Percentiles rank a stretch among this genome's conserved stretches.
phyloP scores from a whole-genome alignment of 2,329 filamentous ascomycete species.

The Polychaeton citri region DNA sequence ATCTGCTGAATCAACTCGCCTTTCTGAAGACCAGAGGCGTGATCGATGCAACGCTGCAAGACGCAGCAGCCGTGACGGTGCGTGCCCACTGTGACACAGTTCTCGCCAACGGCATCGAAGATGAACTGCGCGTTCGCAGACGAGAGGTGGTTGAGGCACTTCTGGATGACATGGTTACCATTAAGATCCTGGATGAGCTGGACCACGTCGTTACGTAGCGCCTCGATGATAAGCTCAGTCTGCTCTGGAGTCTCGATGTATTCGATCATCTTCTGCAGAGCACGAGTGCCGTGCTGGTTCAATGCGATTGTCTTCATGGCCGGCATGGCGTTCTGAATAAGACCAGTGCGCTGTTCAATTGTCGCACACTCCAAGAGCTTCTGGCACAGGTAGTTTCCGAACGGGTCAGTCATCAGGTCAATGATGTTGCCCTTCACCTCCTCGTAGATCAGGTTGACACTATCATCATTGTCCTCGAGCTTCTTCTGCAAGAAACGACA shows the following conservation, averaged over 20 bases:
- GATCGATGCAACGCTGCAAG: constrained; percentile 93
- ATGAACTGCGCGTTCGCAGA: constrained; percentile 85
- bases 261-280: constrained; percentile 99
- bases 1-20: constrained; percentile 74
- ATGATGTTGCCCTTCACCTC: constrained; percentile 91
- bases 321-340: constrained; percentile 79
- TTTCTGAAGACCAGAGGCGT: constrained; percentile 83
- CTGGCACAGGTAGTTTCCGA: constrained; percentile 98
- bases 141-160: constrained; percentile 89
- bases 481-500: constrained; percentile 96
- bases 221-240: constrained; percentile 73
- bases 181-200: constrained; percentile 94
- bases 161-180: constrained; percentile 98
- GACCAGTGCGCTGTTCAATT: constrained; percentile 81
- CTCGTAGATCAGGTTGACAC: constrained; percentile 83
- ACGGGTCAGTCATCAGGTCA: constrained; percentile 97
- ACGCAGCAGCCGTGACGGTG: constrained; percentile 98
- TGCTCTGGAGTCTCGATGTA: constrained; percentile 79
- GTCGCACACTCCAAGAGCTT: constrained; percentile 93
- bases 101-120: constrained; percentile 77
- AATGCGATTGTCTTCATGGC: constrained; percentile 87
- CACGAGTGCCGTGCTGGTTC: constrained; percentile 93
- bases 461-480: constrained; percentile 73
- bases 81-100: constrained; percentile 84
- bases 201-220: constrained; percentile 72